These are phyloP conservation scores for Gamsiella multidivaricata DNA, from an alignment of 192 early-diverging fungal genomes.

Conservation along the genomic window DNA sequence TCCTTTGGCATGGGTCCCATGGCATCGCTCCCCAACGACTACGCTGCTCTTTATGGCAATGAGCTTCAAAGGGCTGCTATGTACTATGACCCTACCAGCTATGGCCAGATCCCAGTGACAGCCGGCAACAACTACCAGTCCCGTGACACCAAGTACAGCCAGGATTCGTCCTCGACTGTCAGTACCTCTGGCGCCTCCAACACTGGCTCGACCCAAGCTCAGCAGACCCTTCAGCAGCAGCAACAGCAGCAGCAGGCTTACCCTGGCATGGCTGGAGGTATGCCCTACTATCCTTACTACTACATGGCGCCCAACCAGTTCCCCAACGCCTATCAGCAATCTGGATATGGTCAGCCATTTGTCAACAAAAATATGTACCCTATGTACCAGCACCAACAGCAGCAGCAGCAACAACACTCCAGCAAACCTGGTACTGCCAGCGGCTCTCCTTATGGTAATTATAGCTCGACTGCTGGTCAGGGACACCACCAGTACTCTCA, in stretches of 20 bases:
- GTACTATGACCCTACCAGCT: conserved; percentile 68
- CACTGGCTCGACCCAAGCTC: conserved; percentile 56
- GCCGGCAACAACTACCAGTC: conserved; percentile 64
- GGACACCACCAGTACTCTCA: conserved; percentile 47
- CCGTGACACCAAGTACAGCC: conserved; percentile 64
- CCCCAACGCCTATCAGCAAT: conserved; percentile 80
- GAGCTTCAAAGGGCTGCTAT: conserved; percentile 76
- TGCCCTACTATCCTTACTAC: conserved; percentile 87
- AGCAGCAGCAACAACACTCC: conserved; percentile 55
- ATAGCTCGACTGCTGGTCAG: conserved; percentile 40
- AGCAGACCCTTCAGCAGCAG: conserved; percentile 61
- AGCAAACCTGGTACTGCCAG: conserved; percentile 57
- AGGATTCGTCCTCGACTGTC: conserved; percentile 47
- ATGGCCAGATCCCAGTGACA: conserved; percentile 70
- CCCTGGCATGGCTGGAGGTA: conserved; percentile 58
- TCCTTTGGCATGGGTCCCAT: conserved; percentile 69
- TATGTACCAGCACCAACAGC: conserved; percentile 72
- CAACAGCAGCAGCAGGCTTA: conserved; percentile 69
- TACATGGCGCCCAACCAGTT: conserved; percentile 87
- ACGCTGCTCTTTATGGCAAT: conserved; percentile 70
- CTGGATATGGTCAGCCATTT: conserved; percentile 89
- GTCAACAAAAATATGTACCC: conserved; percentile 93
- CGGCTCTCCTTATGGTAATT: conserved; percentile 55
- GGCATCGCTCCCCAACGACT: conserved; percentile 64
- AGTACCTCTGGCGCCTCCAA: conserved; percentile 38